Base-by-base conservation (phyloP, 1,284 basidiomycete genomes). In the Malassezia vespertilionis region DNA sequence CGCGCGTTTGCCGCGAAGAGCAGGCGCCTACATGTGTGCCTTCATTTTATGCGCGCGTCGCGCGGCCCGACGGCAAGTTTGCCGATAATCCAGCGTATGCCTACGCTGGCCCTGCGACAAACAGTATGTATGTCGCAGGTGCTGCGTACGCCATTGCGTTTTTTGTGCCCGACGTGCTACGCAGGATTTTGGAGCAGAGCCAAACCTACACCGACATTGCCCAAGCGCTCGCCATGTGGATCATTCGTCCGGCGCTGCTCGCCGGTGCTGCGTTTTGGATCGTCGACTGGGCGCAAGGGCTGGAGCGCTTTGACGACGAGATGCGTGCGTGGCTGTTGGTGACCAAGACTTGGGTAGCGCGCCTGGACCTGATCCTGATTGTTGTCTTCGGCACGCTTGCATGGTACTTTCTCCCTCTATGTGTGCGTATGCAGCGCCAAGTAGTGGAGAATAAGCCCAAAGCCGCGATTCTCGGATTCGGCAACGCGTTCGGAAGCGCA, bases 1-100 rank as follows among this genome's bases (percentile, higher is more conserved):
- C 63, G 86, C 87, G 49, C 0, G 80, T 90, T 0, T 97, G 91
- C 66, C 76, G 93, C 43, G 93, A 97, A 69, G 93, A 97, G 68
- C 91, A 96, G 71, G 82, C 84, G 36, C 82, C 86, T 0, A 82
- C 1, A 71, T 88, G 10, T 86, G 82, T 63, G 73, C 91, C 40
- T 76, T 83, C 50, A 73, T 89, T 44, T 61, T 75, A 55, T 66
- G 71, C 40, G 68, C 39, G 43, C 17, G 18, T 8, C 8, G 30
- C 15, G 18, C 21, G 33, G 8, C 32, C 44, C 20, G 46, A 57
- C 36, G 40, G 33, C 18, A 18, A 23, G 12, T 53, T 46, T 26
- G 44, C 45, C 5, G 54, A 57, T 30, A 41, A 44, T 2, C 37
- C 40, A 11, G 52, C 55, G 9, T 59, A 61, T 26, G 22, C 45